A percentile compares a stretch with the other conserved stretches of the same genome.
phyloP scores from a whole-genome alignment of 768 basidiomycete genomes.

The Leccinellum albellum region DNA sequence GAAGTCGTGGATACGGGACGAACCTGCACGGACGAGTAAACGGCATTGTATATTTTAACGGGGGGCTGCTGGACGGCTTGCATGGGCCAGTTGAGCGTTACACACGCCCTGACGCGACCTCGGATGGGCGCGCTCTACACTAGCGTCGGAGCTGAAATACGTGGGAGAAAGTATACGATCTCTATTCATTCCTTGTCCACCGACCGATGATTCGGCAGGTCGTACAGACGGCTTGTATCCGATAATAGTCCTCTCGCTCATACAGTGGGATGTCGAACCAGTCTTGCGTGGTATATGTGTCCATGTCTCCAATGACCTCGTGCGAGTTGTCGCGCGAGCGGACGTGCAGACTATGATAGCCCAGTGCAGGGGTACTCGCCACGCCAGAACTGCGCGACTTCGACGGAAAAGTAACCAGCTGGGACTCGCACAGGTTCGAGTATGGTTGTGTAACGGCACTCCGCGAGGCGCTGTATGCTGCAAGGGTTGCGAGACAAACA shows the following conservation, averaged over 20 bases:
- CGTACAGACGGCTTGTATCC: constrained; percentile 17
- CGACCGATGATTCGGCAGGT: background rate
- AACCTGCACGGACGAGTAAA: constrained; percentile 86
- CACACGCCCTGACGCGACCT: constrained; percentile 27
- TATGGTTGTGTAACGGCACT: background rate
- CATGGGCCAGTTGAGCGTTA: constrained; percentile 21
- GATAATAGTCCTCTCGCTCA: constrained; percentile 15
- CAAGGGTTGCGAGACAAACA: background rate
- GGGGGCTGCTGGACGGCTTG: constrained; percentile 42
- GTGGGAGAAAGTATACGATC: constrained; percentile 18
- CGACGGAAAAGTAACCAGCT: constrained; percentile 14
- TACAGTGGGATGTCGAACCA: constrained; percentile 12
- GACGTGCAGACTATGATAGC: constrained; percentile 24
- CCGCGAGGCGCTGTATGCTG: background rate
- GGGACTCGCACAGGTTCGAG: constrained; percentile 22
- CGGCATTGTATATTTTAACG: constrained; percentile 90
- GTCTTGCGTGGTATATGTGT: constrained; percentile 19
- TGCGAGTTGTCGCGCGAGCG: constrained; percentile 23
- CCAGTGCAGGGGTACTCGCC: constrained; percentile 23
- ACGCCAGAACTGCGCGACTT: constrained; percentile 30
- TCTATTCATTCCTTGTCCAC: too few relatives aligned
- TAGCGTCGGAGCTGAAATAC: constrained; percentile 31
- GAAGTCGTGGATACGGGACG: constrained; percentile 2
- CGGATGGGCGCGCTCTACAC: constrained; percentile 23
- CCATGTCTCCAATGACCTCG: constrained; percentile 25